phyloP scores from a whole-genome alignment of 1,284 basidiomycete species.

The Cryptococcus sp. region DNA sequence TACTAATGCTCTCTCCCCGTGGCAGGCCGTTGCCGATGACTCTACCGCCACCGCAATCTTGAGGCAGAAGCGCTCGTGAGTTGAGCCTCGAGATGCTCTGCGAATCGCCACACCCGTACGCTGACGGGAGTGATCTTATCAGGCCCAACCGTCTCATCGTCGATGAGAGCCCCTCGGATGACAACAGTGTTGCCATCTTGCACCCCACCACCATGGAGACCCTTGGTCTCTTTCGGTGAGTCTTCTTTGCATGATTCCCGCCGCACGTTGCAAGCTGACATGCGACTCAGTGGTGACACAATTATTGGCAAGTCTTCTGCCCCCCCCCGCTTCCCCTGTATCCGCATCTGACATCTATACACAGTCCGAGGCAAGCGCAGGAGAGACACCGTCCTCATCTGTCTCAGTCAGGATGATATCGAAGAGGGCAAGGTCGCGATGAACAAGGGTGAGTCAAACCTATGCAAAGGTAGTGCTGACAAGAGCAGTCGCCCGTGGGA shows the following conservation, averaged over 20 bases:
- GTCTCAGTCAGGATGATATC: constrained; percentile 89
- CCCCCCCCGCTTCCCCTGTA: neutral
- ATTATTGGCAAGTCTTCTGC: constrained; percentile 36
- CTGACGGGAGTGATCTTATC: constrained; percentile 16
- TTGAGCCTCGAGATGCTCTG: constrained; percentile 20
- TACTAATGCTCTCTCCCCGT: neutral
- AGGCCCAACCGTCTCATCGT: constrained; percentile 93
- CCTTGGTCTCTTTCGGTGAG: constrained; percentile 85
- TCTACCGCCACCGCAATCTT: constrained; percentile 84
- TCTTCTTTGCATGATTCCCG: constrained; percentile 2
- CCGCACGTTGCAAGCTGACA: constrained; percentile 4
- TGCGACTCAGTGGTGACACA: constrained; percentile 36
- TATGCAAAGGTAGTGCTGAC: neutral
- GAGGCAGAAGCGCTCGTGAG: constrained; percentile 92
- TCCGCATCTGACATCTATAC: constrained; percentile 28
- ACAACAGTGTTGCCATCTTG: constrained; percentile 84
- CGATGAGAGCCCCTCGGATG: constrained; percentile 84
- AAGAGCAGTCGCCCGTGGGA: constrained; percentile 84
- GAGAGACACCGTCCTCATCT: constrained; percentile 92
- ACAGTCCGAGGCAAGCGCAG: constrained; percentile 79
- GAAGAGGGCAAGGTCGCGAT: constrained; percentile 97
- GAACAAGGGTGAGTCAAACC: constrained; percentile 67
- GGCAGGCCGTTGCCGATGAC: constrained; percentile 42
- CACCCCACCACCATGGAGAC: constrained; percentile 96
- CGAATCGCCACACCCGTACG: neutral